Evolutionary conservation across 2,329 filamentous ascomycete species (phyloP), one percentile per base, ranked within the genome.

Genomic region (Fusarium nygamai): DNA sequence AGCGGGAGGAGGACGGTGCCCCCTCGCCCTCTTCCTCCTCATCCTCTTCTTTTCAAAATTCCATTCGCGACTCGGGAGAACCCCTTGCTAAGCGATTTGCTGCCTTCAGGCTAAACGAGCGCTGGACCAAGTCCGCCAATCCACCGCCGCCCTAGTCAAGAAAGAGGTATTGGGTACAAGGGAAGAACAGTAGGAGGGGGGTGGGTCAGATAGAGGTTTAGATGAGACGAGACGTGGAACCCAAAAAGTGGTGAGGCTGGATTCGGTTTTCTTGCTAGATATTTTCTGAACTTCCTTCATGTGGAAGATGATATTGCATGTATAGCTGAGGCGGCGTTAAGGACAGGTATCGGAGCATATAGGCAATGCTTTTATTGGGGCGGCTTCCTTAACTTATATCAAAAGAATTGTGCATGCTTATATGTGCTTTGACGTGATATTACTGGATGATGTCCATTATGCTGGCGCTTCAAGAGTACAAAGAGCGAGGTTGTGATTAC

Each of bases 41-140:
- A 43, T 74, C 78, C 48, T 77, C 78, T 59, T 77, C 76, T 64
- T 78, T 78, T 71, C 76, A 77, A 77, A 71, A 74, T 67, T 73
- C 76, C 73, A 74, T 74, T 66, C 76, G 76, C 76, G 81, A 82
- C 68, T 82, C 83, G 74, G 86, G 85, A 81, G 86, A 88, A 84
- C 87, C 86, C 74, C 87, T 91, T 87, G 87, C 89, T 90, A 91
- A 91, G 86, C 86, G 88, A 84, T 88, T 91, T 89, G 88, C 88
- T 87, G 87, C 88, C 84, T 88, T 90, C 88, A 91, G 89, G 87
- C 86, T 89, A 83, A 89, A 88, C 80, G 85, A 86, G 73, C 79
- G 78, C 64, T 78, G 72, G 74, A 72, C 70, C 61, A 72, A 69
- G 61, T 71, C 67, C 70, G 69, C 71, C 64, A 70, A 77, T 69